phyloP scores from a whole-genome alignment of 306 rosid genomes.

The Macrotyloma uniflorum region DNA sequence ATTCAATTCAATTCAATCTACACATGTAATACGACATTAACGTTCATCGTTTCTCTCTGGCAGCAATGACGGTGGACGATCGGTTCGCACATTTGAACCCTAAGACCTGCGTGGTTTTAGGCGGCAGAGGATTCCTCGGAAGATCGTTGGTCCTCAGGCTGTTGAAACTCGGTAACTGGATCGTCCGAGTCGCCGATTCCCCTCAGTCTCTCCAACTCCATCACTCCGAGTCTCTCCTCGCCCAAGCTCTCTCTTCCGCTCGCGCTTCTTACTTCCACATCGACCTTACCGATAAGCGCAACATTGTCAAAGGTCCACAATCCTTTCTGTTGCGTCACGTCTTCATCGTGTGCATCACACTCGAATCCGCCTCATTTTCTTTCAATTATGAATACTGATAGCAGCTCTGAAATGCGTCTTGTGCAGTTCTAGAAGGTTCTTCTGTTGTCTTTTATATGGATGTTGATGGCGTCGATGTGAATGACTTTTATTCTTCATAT shows the following conservation, averaged over 20 bases:
- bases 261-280: conserved; percentile 72
- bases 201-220: conserved; percentile 57
- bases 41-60: conserved; percentile 33
- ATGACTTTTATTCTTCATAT: conserved; percentile 62
- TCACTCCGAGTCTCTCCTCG: conserved; percentile 57
- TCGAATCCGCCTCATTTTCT: background rate
- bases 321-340: background rate
- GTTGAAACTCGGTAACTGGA: conserved; percentile 67
- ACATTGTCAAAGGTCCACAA: conserved; percentile 52
- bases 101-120: conserved; percentile 77
- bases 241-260: conserved; percentile 60
- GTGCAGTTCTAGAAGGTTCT: conserved; percentile 79
- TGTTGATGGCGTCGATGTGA: conserved; percentile 44
- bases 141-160: conserved; percentile 68
- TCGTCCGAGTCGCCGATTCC: conserved; percentile 84
- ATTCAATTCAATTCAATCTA: background rate
- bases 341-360: background rate
- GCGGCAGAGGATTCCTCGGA: conserved; percentile 82
- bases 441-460: conserved; percentile 79
- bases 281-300: conserved; percentile 60
- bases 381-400: conserved; percentile 22
- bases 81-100: conserved; percentile 57
- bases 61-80: conserved; percentile 63
- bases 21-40: conserved; percentile 8
- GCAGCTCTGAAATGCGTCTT: conserved; percentile 28